Evolutionary conservation across 768 basidiomycete species (phyloP), one percentile per base, ranked within the genome.

Genomic region (Lactarius deliciosus): DNA sequence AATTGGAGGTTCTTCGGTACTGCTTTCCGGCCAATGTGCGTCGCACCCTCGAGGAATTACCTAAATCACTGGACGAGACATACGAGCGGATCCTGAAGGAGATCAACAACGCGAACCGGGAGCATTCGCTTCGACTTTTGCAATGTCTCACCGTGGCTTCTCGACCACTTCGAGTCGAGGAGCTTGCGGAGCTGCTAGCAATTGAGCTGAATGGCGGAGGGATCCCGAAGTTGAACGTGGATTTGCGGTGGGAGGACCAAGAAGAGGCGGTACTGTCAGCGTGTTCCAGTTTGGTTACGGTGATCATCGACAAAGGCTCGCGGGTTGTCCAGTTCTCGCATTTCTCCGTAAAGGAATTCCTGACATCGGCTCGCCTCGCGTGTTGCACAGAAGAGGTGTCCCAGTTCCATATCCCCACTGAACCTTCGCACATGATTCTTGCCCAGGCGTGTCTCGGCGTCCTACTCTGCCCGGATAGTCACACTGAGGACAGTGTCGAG

Each of bases 31-130:
- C 41, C 2, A 45, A 41, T 28, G 7, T 63, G 38, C 53, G 30
- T 28, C 28, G 4, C 3, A 10, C 22, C 3, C 61, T 63, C 7
- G 20, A 40, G 0, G 40, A 63, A 43, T 63, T 63, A 11, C 61
- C 61, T 1, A 28, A 41, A 30, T 55, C 53, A 10, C 28, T 63
- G 54, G 61, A 63, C 7, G 61, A 43, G 18, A 63, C 61, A 0
- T 63, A 63, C 32, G 15, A 41, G 7, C 61, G 54, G 2, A 41
- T 63, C 36, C 40, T 63, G 30, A 28, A 30, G 25, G 38, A 56
- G 55, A 63, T 63, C 5, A 10, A 34, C 20, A 43, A 55, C 0
- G 53, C 54, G 20, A 63, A 63, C 11, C 18, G 40, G 50, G 20
- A 22, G 11, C 47, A 50, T 10, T 10, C 47, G 4, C 25, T 25